phyloP scores from a whole-genome alignment of 495 filamentous ascomycete genomes.

The Venustampulla echinocandica region DNA sequence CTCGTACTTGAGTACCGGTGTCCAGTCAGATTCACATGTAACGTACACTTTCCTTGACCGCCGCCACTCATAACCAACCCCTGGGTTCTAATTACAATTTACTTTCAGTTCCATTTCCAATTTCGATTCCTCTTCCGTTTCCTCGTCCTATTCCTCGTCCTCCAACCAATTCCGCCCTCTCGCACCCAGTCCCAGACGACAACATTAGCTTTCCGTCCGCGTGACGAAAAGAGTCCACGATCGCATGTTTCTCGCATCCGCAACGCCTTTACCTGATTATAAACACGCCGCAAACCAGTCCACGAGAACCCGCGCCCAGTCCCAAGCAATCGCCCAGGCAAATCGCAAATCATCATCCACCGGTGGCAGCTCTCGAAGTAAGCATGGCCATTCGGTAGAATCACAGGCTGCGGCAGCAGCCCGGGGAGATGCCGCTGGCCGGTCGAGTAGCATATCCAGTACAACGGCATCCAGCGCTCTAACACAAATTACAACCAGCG shows the following conservation, averaged over 20 bases:
- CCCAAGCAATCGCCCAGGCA: slow-evolving; percentile 3
- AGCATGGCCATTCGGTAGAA: slow-evolving; percentile 15
- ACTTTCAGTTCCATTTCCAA: no score
- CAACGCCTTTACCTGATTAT: slow-evolving; percentile 21
- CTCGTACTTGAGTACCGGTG: no score
- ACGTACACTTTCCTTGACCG: no score
- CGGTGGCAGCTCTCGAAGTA: slow-evolving; percentile 13
- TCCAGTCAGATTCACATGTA: no score
- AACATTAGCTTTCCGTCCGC: not conserved
- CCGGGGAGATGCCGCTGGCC: slow-evolving; percentile 9
- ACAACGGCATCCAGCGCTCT: slow-evolving; percentile 19
- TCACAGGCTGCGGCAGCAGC: slow-evolving; percentile 9
- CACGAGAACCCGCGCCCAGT: slow-evolving; percentile 14
- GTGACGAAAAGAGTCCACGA: slow-evolving; percentile 5
- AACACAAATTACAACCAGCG: slow-evolving; percentile 18
- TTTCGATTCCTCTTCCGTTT: no score
- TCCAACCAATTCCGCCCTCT: not conserved
- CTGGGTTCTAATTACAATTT: no score
- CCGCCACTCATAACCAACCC: no score
- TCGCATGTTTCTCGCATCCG: slow-evolving; percentile 18
- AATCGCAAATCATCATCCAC: slow-evolving; percentile 15
- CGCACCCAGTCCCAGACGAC: not conserved
- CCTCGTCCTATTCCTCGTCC: no score
- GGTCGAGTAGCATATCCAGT: slow-evolving; percentile 21
- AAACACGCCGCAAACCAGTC: slow-evolving; percentile 23